These are phyloP conservation scores for Magnusiomyces paraingens DNA, from an alignment of 1,139 yeast genomes.

Conservation along the genomic window DNA sequence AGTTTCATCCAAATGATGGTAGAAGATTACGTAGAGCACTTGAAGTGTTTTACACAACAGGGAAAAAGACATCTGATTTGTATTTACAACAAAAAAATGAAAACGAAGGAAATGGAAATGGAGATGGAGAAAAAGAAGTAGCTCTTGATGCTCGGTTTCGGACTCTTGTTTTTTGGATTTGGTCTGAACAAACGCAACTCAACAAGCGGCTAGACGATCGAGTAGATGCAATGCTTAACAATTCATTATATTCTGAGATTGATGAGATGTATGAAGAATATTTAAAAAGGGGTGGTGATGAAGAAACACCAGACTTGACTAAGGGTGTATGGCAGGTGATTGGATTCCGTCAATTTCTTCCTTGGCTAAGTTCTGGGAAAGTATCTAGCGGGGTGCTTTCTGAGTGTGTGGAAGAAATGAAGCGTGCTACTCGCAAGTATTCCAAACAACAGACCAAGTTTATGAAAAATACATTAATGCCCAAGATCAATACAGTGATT, in stretches of 20 bases:
- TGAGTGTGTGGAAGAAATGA: conserved; percentile 67
- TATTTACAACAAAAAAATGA: conserved; percentile 50
- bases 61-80: conserved; percentile 60
- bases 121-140: conserved; percentile 13
- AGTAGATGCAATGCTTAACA: conserved; percentile 73
- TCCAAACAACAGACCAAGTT: conserved; percentile 90
- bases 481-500: conserved; percentile 37
- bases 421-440: conserved; percentile 74
- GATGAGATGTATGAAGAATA: conserved; percentile 41
- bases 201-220: conserved; percentile 63
- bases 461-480: conserved; percentile 67
- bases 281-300: conserved; percentile 3
- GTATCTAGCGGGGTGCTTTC: conserved; percentile 28
- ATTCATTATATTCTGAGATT: conserved; percentile 59
- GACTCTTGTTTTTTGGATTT: conserved; percentile 78
- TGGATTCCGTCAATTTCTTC: conserved; percentile 89
- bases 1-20: conserved; percentile 88
- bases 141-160: conserved; percentile 44
- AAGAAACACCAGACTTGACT: conserved; percentile 42
- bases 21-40: conserved; percentile 74
- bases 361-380: conserved; percentile 49
- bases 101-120: conserved; percentile 28
- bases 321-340: conserved; percentile 91
- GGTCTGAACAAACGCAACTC: conserved; percentile 56
- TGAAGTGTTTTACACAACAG: conserved; percentile 68